phyloP scores from a whole-genome alignment of 495 filamentous ascomycete genomes.

The Lepraria neglecta region DNA sequence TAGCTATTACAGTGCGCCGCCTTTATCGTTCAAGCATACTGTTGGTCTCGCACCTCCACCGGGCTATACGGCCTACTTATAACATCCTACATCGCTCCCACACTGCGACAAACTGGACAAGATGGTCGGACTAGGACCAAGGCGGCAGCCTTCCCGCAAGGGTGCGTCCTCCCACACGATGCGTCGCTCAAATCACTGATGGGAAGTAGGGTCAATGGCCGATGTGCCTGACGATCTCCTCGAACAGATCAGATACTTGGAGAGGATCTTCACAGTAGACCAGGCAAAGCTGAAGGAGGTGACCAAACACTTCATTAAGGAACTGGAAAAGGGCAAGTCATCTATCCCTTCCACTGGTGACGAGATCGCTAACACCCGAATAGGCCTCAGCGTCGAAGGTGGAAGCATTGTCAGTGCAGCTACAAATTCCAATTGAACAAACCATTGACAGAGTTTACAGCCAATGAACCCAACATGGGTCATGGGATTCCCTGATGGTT shows the following conservation, averaged over 20 bases:
- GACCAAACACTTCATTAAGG: constrained; percentile 77
- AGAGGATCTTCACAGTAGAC: constrained; percentile 79
- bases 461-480: constrained; percentile 99
- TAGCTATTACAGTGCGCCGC: background rate
- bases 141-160: constrained; percentile 67
- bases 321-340: constrained; percentile 74
- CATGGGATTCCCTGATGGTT: constrained; percentile 82
- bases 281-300: constrained; percentile 77
- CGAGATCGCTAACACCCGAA: constrained; percentile 18
- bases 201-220: constrained; percentile 58
- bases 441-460: constrained; percentile 39
- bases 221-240: constrained; percentile 80
- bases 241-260: constrained; percentile 75
- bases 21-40: background rate
- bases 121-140: constrained; percentile 72
- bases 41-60: too few relatives aligned
- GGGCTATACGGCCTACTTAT: background rate
- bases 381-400: constrained; percentile 75
- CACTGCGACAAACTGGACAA: constrained; percentile 32
- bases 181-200: constrained; percentile 14
- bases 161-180: constrained; percentile 45
- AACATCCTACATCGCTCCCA: background rate
- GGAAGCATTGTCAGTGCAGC: constrained; percentile 75
- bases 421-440: constrained; percentile 10
- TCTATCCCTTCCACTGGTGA: background rate